phyloP scores from a whole-genome alignment of 495 filamentous ascomycete species.

The Aspergillus bridgeri region DNA sequence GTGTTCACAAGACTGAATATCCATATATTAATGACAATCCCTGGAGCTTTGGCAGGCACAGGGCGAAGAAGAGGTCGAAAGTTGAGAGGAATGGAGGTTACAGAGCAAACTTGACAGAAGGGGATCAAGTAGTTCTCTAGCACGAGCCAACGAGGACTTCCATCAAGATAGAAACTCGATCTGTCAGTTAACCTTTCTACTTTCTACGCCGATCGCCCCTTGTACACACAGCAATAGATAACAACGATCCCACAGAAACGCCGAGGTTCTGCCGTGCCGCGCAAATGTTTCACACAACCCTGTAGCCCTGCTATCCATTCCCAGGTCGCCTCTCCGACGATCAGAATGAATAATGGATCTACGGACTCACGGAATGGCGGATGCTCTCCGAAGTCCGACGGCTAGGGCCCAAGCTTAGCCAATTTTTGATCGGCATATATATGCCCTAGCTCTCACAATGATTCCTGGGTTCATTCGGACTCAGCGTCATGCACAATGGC shows the following conservation, averaged over 20 bases:
- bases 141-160: not conserved
- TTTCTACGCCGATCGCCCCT: not conserved
- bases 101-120: not conserved
- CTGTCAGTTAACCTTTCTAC: not conserved
- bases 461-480: not conserved
- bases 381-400: not conserved
- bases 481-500: not conserved
- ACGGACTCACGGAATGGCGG: not conserved
- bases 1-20: not conserved
- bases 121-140: not conserved
- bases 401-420: not conserved
- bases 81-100: not conserved
- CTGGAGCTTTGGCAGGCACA: not conserved
- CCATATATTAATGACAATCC: not conserved
- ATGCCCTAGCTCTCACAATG: not conserved
- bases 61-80: not conserved
- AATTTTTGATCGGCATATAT: not conserved
- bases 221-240: not conserved
- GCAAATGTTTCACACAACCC: not conserved
- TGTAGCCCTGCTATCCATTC: not conserved
- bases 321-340: not conserved
- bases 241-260: not conserved
- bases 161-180: not conserved
- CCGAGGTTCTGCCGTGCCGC: not conserved
- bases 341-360: not conserved